These are phyloP conservation scores for Melanopsichium pennsylvanicum DNA, from an alignment of 1,284 basidiomycete genomes.

Conservation along the genomic window DNA sequence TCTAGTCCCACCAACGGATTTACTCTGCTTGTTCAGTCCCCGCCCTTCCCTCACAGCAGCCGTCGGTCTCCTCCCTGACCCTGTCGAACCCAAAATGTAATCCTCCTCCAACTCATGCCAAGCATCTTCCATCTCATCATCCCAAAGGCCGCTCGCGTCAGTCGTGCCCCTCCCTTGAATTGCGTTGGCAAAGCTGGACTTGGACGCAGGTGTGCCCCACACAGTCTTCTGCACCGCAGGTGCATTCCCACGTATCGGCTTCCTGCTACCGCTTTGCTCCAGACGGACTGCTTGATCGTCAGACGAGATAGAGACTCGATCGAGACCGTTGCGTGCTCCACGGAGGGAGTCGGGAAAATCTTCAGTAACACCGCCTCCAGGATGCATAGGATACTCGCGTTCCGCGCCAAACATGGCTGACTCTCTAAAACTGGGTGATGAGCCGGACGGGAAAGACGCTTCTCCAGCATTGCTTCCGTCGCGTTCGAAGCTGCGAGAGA, in stretches of 20 bases:
- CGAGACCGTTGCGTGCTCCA: conserved; percentile 19
- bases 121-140: conserved; percentile 59
- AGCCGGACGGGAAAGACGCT: conserved; percentile 4
- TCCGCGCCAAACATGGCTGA: conserved; percentile 61
- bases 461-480: no score
- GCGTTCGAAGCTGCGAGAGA: conserved; percentile 43
- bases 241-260: not conserved
- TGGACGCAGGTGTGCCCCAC: conserved; percentile 61
- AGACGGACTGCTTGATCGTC: conserved; percentile 27
- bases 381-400: conserved; percentile 59
- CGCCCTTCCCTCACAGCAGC: conserved; percentile 25
- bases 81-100: conserved; percentile 50
- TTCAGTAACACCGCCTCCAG: conserved; percentile 42
- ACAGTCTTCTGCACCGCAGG: conserved; percentile 52
- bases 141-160: conserved; percentile 31
- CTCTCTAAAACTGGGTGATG: conserved; percentile 57
- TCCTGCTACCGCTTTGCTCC: not conserved
- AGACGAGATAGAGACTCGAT: conserved; percentile 32
- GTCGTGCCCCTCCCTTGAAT: conserved; percentile 30
- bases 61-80: conserved; percentile 25
- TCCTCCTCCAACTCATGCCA: conserved; percentile 64
- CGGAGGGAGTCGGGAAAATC: conserved; percentile 54
- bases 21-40: conserved; percentile 34
- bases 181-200: conserved; percentile 40
- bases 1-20: conserved; percentile 1